Base-by-base conservation (phyloP, 176 grass and related monocot species). In the Aegilops tauschii region DNA sequence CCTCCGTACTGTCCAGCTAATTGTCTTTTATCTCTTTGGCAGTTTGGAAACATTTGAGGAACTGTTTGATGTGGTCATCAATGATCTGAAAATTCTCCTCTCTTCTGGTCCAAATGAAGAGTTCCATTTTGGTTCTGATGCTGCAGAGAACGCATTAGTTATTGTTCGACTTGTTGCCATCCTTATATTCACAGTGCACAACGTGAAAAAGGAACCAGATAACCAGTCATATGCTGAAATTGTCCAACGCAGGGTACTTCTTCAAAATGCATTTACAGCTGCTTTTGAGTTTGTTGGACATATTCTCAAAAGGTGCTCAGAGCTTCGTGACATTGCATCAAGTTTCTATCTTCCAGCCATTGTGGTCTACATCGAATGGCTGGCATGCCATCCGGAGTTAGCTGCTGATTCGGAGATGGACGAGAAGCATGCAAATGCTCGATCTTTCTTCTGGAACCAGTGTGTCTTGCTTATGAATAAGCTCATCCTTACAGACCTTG, bases 31-130 rank as follows among this genome's bases (percentile, higher is more conserved):
- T 78, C 29, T 45, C 12, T 73, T 87, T 87, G 34, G 72, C 90
- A 98, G 96, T 79, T 86, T 98, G 86, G 96, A 98, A 74, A 98
- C 84, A 84, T 98, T 98, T 91, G 96, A 69, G 78, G 90, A 95
- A 80, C 45, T 98, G 28, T 93, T 88, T 81, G 71, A 82, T 81
- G 86, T 82, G 9, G 81, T 95, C 18, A 86, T 76, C 79, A 85
- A 63, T 80, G 90, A 98, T 89, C 47, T 98, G 44, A 90, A 95
- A 84, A 73, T 76, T 47, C 93, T 98, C 63, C 91, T 98, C 84
- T 95, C 96, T 63, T 93, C 87, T 76, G 96, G 96, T 84, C 88
- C 79, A 27, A 76, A 89, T 77, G 96, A 95, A 65, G 86, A 91
- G 14, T 86, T 94, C 83, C 93, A 93, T 89, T 98, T 95, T 20